Base-by-base conservation (phyloP, 2,329 filamentous ascomycete species). In the Aschersonia sp. region DNA sequence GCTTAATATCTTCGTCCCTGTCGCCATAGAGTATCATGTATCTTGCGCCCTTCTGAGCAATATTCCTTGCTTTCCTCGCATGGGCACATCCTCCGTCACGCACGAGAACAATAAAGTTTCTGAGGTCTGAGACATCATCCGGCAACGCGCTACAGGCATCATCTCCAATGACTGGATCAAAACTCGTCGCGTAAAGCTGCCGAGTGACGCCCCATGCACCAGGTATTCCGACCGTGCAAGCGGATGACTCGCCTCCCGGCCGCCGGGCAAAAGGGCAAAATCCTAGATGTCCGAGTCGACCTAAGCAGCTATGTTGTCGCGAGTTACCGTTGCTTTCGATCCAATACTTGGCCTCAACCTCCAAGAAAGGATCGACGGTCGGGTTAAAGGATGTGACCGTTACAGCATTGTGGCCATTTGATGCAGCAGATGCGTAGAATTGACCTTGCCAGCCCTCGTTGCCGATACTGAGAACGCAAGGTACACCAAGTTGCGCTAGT, bases 21-120 rank as follows among this genome's bases (percentile, higher is more conserved):
- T 12, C 58, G 40, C 32, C 4, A 7, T 11, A 9, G 30, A 79
- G 65, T 54, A 83, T 62, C 48, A 83, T 60, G 52, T 80, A 80
- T 56, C 72, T 70, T 45, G 76, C 79, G 7, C 79, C 79, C 43
- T 67, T 67, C 5, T 4, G 62, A 29, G 49, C 47, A 14, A 44
- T 45, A 31, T 50, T 45, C 1, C 14, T 29, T 5, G 39, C 45
- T 35, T 48, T 47, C 3, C 7, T 12, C 2, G 10, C 9, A 7
- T 41, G 11, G 10, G 4, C 14, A 4, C 32, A 40, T 2, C 12
- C 44, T 10, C 44, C 44, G 31, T 39, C 11, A 5, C 32, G 50
- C 5, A 55, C 12, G 22, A 51, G 40, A 48, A 53, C 12, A 45
- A 49, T 11, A 46, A 50, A 11, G 29, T 35, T 35, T 10, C 39